phyloP scores from a whole-genome alignment of 345 rosid genomes.

The Arabis hirsuta region DNA sequence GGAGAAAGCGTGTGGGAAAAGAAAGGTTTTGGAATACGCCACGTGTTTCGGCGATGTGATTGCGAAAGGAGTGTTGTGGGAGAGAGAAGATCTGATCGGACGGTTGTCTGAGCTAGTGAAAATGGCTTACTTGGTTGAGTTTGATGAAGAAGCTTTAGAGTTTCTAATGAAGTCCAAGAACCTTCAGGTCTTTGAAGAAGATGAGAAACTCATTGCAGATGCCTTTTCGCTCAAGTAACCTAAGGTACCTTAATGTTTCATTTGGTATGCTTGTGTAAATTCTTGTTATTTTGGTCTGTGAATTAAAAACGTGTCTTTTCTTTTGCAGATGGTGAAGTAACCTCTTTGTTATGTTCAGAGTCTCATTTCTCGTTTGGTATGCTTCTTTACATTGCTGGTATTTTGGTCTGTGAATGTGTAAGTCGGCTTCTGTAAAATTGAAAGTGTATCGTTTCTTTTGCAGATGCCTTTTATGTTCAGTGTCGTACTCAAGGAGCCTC shows the following conservation, averaged over 20 bases:
- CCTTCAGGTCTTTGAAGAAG: conserved; percentile 56
- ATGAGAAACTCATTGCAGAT: conserved; percentile 54
- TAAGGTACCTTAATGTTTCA: conserved; percentile 4
- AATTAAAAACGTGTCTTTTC: neutral
- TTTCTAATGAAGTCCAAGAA: conserved; percentile 63
- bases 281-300: neutral
- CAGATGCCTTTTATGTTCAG: conserved; percentile 1
- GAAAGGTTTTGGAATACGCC: conserved; percentile 53
- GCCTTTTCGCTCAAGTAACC: conserved; percentile 40
- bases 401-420: too few species aligned
- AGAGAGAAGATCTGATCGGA: conserved; percentile 51
- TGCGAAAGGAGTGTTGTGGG: conserved; percentile 60
- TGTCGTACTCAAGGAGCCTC: too few species aligned
- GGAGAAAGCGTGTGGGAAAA: conserved; percentile 43
- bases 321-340: conserved; percentile 22
- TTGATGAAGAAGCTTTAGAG: conserved; percentile 53
- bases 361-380: too few species aligned
- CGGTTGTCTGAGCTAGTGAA: conserved; percentile 59
- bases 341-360: too few species aligned
- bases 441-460: neutral
- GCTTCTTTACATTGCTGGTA: too few species aligned
- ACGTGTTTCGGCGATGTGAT: conserved; percentile 57
- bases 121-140: conserved; percentile 58
- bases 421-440: too few species aligned
- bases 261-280: neutral